phyloP scores from a whole-genome alignment of 192 early-diverging fungal genomes.

The Coemansia sp. region DNA sequence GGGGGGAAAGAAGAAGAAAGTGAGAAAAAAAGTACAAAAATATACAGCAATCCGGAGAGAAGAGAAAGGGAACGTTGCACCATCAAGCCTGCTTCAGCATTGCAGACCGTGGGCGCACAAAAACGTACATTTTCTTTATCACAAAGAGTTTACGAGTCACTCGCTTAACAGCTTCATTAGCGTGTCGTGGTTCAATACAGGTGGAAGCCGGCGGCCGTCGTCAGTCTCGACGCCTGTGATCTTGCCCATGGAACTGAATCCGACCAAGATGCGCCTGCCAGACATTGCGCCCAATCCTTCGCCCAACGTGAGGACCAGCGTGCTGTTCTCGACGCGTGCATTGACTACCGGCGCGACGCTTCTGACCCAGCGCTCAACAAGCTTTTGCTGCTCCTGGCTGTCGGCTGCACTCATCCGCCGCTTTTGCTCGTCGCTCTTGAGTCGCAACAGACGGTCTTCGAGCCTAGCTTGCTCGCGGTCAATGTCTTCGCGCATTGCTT shows the following conservation, averaged over 20 bases:
- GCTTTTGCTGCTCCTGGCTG: constrained; percentile 50
- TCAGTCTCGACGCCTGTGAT: constrained; percentile 37
- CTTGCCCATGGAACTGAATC: constrained; percentile 39
- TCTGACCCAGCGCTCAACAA: constrained; percentile 42
- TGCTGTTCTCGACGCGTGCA: constrained; percentile 45
- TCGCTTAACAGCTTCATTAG: constrained; percentile 45
- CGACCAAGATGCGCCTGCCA: constrained; percentile 38
- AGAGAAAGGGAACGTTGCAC: background rate
- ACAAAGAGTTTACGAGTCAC: background rate
- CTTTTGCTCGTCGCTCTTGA: constrained; percentile 47
- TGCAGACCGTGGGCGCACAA: background rate
- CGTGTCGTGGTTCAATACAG: constrained; percentile 30
- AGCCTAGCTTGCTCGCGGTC: constrained; percentile 37
- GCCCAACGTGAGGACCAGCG: constrained; percentile 43
- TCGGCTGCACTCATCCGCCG: constrained; percentile 35
- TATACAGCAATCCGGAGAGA: background rate
- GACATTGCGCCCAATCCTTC: constrained; percentile 48
- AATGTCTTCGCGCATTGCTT: constrained; percentile 38
- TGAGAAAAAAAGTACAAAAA: constrained; percentile 4
- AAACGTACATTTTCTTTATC: background rate
- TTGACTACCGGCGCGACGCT: constrained; percentile 43
- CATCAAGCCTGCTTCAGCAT: background rate
- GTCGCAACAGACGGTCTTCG: constrained; percentile 30
- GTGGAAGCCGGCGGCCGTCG: constrained; percentile 41
- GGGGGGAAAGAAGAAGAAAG: background rate